phyloP scores from a whole-genome alignment of 2,329 filamentous ascomycete genomes.

The Blumeria graminis region DNA sequence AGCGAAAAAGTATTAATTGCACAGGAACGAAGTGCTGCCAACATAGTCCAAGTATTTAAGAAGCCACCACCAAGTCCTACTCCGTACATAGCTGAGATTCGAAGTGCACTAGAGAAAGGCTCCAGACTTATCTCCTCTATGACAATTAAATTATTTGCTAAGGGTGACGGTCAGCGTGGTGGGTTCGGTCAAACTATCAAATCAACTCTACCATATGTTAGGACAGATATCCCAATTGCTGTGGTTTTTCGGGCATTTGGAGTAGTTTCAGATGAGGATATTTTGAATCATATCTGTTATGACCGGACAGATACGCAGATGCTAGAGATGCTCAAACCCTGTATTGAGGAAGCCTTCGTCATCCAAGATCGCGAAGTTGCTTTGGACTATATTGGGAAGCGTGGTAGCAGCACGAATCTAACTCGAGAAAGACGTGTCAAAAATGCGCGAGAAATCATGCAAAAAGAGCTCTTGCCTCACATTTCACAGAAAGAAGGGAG shows the following conservation, averaged over 20 bases:
- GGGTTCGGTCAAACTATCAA: slow-evolving; percentile 73
- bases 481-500: slow-evolving; percentile 89
- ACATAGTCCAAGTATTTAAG: slow-evolving; percentile 98
- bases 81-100: slow-evolving; percentile 83
- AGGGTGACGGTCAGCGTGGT: slow-evolving; percentile 56
- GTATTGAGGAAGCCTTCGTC: slow-evolving; percentile 88
- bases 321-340: slow-evolving; percentile 91
- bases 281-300: slow-evolving; percentile 92
- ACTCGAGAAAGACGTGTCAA: slow-evolving; percentile 72
- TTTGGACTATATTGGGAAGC: slow-evolving; percentile 83
- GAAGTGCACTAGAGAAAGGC: slow-evolving; percentile 88
- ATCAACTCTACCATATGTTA: slow-evolving; percentile 80
- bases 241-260: slow-evolving; percentile 90
- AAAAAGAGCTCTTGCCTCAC: slow-evolving; percentile 89
- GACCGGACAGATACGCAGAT: slow-evolving; percentile 88
- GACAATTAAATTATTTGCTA: slow-evolving; percentile 71
- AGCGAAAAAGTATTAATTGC: slow-evolving; percentile 97
- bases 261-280: slow-evolving; percentile 92
- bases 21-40: slow-evolving; percentile 89
- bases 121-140: slow-evolving; percentile 84
- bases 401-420: slow-evolving; percentile 53
- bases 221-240: slow-evolving; percentile 75
- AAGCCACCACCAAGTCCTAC: slow-evolving; percentile 84
- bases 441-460: slow-evolving; percentile 80
- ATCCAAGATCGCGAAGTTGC: slow-evolving; percentile 91